Evolutionary conservation across 2,329 filamentous ascomycete species (phyloP).

Genomic region (Camillea tinctor): DNA sequence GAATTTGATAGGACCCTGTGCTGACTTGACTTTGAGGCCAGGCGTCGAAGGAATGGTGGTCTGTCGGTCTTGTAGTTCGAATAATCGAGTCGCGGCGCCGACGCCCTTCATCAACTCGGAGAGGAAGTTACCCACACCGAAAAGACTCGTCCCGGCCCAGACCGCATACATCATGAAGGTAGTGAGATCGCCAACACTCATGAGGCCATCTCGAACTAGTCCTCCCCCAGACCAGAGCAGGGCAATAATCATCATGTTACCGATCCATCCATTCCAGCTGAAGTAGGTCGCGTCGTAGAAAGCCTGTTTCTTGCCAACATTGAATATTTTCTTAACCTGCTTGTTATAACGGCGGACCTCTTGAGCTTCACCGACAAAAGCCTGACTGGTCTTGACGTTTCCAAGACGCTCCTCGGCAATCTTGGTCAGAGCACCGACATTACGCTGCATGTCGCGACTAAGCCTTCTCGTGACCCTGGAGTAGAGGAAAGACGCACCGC

Average conservation of each 20-base stretch:
- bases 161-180: constrained; percentile 99
- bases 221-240: constrained; percentile 87
- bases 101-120: constrained; percentile 99
- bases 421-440: constrained; percentile 88
- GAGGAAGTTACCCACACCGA: constrained; percentile 93
- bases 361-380: constrained; percentile 89
- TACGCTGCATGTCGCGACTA: constrained; percentile 90
- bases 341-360: constrained; percentile 89
- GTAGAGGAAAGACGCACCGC: constrained; percentile 87
- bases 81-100: constrained; percentile 91
- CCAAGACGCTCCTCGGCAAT: constrained; percentile 97
- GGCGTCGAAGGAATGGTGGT: constrained; percentile 85
- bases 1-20: constrained; percentile 86
- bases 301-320: constrained; percentile 82
- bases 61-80: constrained; percentile 89
- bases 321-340: constrained; percentile 89
- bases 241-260: constrained; percentile 93
- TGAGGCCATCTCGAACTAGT: constrained; percentile 81
- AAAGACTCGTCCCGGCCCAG: constrained; percentile 80
- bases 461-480: constrained; percentile 85
- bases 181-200: constrained; percentile 88
- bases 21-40: constrained; percentile 75
- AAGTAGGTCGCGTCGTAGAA: constrained; percentile 91
- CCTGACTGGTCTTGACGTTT: constrained; percentile 94
- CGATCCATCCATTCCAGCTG: constrained; percentile 79